These are phyloP conservation scores for Talinum fruticosum DNA, from an alignment of 148 eudicot species.

Conservation along the genomic window DNA sequence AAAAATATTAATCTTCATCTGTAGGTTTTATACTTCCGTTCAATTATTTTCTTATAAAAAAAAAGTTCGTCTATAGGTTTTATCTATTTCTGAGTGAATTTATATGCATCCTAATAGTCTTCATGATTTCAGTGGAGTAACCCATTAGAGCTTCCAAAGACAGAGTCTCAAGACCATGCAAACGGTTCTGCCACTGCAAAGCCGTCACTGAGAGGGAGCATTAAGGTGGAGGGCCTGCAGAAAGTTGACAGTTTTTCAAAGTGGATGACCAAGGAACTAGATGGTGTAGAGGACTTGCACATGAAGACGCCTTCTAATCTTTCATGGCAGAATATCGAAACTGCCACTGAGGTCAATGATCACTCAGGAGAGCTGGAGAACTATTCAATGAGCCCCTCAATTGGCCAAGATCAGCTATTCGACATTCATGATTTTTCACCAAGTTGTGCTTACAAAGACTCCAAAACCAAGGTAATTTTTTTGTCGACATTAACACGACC, in stretches of 20 bases:
- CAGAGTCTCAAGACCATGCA: slow-evolving; percentile 26
- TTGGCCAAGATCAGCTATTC: slow-evolving; percentile 69
- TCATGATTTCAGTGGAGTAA: slow-evolving; percentile 34
- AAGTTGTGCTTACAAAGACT: slow-evolving; percentile 43
- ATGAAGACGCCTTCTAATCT: slow-evolving; percentile 47
- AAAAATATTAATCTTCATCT: neutral
- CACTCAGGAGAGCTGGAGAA: slow-evolving; percentile 40
- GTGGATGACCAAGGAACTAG: slow-evolving; percentile 65
- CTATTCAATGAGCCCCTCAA: slow-evolving; percentile 55
- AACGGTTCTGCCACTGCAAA: slow-evolving; percentile 24
- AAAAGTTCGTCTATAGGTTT: too few relatives aligned
- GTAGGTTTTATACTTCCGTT: neutral
- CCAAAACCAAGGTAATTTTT: slow-evolving; percentile 46
- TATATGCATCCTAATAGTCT: slow-evolving; percentile 17
- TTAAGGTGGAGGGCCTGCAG: slow-evolving; percentile 39
- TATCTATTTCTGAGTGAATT: neutral
- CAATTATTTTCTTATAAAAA: too few relatives aligned
- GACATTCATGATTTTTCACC: slow-evolving; percentile 62
- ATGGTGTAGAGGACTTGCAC: slow-evolving; percentile 44
- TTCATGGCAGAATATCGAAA: slow-evolving; percentile 51
- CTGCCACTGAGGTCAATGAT: slow-evolving; percentile 42
- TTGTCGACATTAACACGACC: neutral
- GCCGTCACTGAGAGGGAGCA: slow-evolving; percentile 39
- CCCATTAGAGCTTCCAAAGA: slow-evolving; percentile 24
- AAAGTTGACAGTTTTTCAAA: slow-evolving; percentile 68